Evolutionary conservation across 768 basidiomycete genomes (phyloP).

Genomic region (Leucocoprinus leucothites): DNA sequence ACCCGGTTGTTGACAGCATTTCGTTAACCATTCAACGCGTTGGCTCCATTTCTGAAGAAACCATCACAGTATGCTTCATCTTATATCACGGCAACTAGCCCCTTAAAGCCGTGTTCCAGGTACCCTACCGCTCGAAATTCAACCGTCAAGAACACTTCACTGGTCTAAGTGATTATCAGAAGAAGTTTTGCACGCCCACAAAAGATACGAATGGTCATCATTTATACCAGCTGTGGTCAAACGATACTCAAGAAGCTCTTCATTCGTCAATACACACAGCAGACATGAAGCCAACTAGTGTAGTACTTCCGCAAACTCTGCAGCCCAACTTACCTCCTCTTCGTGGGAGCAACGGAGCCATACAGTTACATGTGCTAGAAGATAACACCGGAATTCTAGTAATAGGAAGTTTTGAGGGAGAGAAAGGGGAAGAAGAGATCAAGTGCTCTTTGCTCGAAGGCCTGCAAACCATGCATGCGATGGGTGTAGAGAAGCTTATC

Average conservation of each 20-base stretch:
- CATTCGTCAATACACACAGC: too few relatives aligned
- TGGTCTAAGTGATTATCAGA: background rate
- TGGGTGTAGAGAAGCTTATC: constrained; percentile 50
- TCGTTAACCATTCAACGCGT: constrained; percentile 43
- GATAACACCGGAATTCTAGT: constrained; percentile 54
- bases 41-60: constrained; percentile 27
- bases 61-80: constrained; percentile 40
- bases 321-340: constrained; percentile 38
- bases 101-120: constrained; percentile 24
- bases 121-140: constrained; percentile 58
- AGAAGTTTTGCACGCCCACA: constrained; percentile 14
- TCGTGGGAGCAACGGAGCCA: too few relatives aligned
- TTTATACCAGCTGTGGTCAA: too few relatives aligned
- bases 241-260: too few relatives aligned
- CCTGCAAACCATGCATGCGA: constrained; percentile 39
- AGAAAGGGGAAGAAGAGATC: constrained; percentile 21
- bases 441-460: constrained; percentile 42
- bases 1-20: constrained; percentile 48
- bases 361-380: too few relatives aligned
- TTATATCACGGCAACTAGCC: background rate
- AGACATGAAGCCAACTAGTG: too few relatives aligned
- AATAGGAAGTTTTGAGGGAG: constrained; percentile 46
- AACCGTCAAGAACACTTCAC: constrained; percentile 12
- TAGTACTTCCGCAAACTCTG: constrained; percentile 36
- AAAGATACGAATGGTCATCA: too few relatives aligned